Evolutionary conservation across 2,329 filamentous ascomycete genomes (phyloP), one percentile per base, ranked within the genome.

Genomic region (Penicillium brasilianum): DNA sequence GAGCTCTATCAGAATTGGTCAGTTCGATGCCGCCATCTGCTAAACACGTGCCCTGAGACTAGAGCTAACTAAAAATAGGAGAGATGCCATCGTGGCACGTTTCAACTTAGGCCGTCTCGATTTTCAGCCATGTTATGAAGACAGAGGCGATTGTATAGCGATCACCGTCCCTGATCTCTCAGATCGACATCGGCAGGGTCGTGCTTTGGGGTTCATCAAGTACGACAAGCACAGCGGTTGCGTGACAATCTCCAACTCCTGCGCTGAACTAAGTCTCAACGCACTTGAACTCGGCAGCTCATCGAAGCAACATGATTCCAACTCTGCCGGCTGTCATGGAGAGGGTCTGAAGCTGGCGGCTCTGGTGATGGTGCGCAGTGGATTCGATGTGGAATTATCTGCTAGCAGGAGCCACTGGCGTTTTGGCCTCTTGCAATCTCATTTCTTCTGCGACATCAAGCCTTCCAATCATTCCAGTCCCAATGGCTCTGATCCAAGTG

Each of bases 331-430:
- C 44, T 48, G 44, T 48, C 44, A 48, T 48, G 20, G 44, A 48
- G 44, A 25, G 44, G 44, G 28, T 48, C 44, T 48, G 20, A 48
- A 48, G 22, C 22, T 30, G 44, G 44, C 44, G 44, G 44, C 44
- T n/a, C 44, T 48, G 44, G 44, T 48, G 44, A 48, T 48, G 44
- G 44, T 48, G 20, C 44, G 44, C 22, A 48, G 44, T 48, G 44
- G 44, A 28, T 28, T 48, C 14, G 28, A 48, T 5, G 9, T 48
- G 44, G 28, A 48, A 28, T 30, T 48, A 14, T 48, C 22, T 48
- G 44, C 44, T 11, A 48, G 44, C 44, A 48, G 44, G 22, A 48
- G 22, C 44, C 28, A 48, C 39, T 41, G n/a, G 39, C 39, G 18
- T 41, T 41, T 41, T 20, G 39, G 39, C 39, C 39, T 41, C n/a